Evolutionary conservation across 306 rosid genomes (phyloP).

Genomic region (Begonia masoniana): DNA sequence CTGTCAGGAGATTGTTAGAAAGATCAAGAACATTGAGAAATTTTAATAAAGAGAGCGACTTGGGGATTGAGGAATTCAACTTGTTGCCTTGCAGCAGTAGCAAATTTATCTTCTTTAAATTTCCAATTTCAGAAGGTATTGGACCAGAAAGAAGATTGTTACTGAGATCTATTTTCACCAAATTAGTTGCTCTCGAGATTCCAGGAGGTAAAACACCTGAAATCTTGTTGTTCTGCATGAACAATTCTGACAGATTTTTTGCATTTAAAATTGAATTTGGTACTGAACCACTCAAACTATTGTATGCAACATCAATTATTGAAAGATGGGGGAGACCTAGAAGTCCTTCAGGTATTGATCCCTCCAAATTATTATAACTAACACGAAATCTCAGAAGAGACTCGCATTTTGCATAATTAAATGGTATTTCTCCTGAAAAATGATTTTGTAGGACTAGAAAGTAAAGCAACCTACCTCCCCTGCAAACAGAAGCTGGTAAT

Average conservation of each 20-base stretch:
- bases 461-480: constrained; percentile 47
- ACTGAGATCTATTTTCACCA: constrained; percentile 87
- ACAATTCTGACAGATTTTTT: constrained; percentile 68
- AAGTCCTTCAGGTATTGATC: constrained; percentile 62
- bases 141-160: constrained; percentile 66
- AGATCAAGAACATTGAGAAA: constrained; percentile 91
- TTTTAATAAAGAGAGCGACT: constrained; percentile 44
- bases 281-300: constrained; percentile 54
- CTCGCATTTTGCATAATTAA: constrained; percentile 43
- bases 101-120: constrained; percentile 51
- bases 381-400: constrained; percentile 66
- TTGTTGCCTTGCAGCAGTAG: constrained; percentile 70
- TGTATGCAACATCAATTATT: constrained; percentile 63
- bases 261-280: constrained; percentile 36
- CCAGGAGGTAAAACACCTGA: constrained; percentile 63
- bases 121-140: constrained; percentile 68
- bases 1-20: constrained; percentile 66
- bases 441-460: constrained; percentile 57
- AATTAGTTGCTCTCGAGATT: constrained; percentile 47
- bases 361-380: constrained; percentile 49
- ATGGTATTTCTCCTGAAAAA: constrained; percentile 62
- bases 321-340: constrained; percentile 65
- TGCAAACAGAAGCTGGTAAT: constrained; percentile 65
- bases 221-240: constrained; percentile 58
- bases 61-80: constrained; percentile 61